These are phyloP conservation scores for Bruguiera hainesii DNA, from an alignment of 441 rosid species.

Conservation along the genomic window DNA sequence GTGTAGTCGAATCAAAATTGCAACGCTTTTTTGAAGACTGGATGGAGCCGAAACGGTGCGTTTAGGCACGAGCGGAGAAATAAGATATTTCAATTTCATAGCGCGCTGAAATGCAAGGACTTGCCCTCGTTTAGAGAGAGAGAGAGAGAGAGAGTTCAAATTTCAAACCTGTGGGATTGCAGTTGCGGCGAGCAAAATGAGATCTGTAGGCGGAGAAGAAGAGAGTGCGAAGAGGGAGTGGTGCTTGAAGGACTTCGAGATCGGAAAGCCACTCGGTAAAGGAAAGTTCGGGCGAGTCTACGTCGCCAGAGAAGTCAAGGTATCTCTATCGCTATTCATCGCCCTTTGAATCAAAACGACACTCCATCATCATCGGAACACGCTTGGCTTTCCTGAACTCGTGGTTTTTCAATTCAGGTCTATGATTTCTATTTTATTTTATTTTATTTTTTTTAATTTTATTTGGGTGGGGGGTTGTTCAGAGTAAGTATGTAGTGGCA, in stretches of 20 bases:
- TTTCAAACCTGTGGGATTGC: too few relatives aligned
- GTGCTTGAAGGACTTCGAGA: slow-evolving; percentile 57
- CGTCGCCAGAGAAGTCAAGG: slow-evolving; percentile 65
- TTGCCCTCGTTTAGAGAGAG: too few relatives aligned
- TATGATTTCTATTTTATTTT: background rate
- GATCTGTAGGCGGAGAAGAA: background rate
- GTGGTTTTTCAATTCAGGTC: too few relatives aligned
- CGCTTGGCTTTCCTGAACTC: background rate
- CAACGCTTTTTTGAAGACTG: too few relatives aligned
- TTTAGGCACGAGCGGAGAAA: too few relatives aligned
- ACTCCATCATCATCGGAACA: background rate
- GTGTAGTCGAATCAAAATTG: too few relatives aligned
- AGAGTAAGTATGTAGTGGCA: slow-evolving; percentile 82
- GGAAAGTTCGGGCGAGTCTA: slow-evolving; percentile 74
- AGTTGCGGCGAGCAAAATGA: too few relatives aligned
- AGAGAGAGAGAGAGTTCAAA: too few relatives aligned
- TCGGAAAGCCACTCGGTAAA: slow-evolving; percentile 66
- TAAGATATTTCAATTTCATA: too few relatives aligned
- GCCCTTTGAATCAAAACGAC: too few relatives aligned
- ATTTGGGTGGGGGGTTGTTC: background rate
- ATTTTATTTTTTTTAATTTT: background rate
- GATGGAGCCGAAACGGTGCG: too few relatives aligned
- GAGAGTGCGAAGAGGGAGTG: slow-evolving; percentile 26
- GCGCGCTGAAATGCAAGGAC: too few relatives aligned
- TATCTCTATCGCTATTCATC: slow-evolving; percentile 1